Base-by-base conservation (phyloP, 257 asterid genomes). In the Nicotiana undulata region DNA sequence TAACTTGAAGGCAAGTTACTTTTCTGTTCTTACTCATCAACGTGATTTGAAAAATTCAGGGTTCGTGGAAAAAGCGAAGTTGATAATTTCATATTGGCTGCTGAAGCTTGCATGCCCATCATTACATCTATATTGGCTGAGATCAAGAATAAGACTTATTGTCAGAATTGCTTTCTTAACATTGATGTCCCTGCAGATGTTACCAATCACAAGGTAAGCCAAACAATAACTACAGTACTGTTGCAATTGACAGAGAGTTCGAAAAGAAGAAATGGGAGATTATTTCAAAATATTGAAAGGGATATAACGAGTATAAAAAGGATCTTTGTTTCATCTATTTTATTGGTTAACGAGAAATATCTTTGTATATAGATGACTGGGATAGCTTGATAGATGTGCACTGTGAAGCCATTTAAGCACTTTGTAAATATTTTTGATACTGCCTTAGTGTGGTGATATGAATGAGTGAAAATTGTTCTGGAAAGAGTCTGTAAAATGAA, bases 21-120 rank as follows among this genome's bases (percentile, higher is more conserved):
- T n/a, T 37, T 9, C 20, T 9, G 15, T 80, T 37, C 22, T 5
- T 51, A 18, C 15, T 49, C 46, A 53, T 77, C 59, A 63, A 68
- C 29, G 61, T 82, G 66, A 46, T 81, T 72, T 74, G 66, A 31
- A 13, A 61, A 58, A 52, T 60, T 79, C 87, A 93, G 95, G 97
- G 90, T 87, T 75, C 85, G 90, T 79, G 94, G 94, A 75, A 86
- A 79, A 78, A 89, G 96, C 82, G 86, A 84, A 64, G 82, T 81
- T 51, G 81, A 87, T 81, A 92, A 92, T 81, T 94, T 85, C 81
- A 78, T 81, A 75, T 87, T 90, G 81, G 96, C 97, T 46, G 98
- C 98, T 28, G 94, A 93, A 86, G 97, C 95, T 51, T 90, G 97
- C 87, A 82, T 92, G 83, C 97, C 95, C 75, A 86, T 94, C 70